A percentile compares a stretch with the other conserved stretches of the same genome.
Conservation (phyloP, 176 grass and related monocot species). For the Thinopyrum elongatum region DNA sequence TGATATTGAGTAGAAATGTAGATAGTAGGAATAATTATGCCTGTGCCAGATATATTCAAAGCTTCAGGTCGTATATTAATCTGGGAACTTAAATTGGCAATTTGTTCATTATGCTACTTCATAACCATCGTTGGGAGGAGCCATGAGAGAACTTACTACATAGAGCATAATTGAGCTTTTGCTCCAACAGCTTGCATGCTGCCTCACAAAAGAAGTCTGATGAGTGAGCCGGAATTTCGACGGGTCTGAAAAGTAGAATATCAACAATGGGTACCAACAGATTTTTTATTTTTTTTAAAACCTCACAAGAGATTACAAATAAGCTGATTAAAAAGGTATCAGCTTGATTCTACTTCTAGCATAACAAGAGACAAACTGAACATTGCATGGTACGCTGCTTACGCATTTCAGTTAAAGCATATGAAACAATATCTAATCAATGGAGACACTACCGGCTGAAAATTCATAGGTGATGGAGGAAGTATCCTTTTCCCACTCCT, state of each 20-base stretch:
- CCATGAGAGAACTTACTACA: slow-evolving; percentile 49
- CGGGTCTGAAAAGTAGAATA: slow-evolving; percentile 48
- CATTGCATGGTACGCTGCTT: neutral
- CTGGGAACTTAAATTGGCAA: neutral
- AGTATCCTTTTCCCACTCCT: slow-evolving; percentile 88
- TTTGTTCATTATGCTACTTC: neutral
- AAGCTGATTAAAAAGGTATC: slow-evolving; percentile 1
- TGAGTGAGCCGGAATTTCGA: slow-evolving; percentile 74
- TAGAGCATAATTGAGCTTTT: slow-evolving; percentile 53
- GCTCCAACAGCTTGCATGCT: slow-evolving; percentile 63
- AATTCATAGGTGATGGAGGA: slow-evolving; percentile 57
- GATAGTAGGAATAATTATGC: neutral
- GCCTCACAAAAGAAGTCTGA: slow-evolving; percentile 71
- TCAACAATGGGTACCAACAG: neutral
- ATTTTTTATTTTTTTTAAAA: no score
- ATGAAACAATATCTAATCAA: neutral
- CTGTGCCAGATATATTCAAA: neutral
- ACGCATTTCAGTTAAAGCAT: slow-evolving; percentile 4
- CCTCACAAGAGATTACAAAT: slow-evolving; percentile 5
- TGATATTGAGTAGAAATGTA: neutral
- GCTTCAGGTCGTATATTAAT: neutral
- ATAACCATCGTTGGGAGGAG: neutral
- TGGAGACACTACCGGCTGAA: slow-evolving; percentile 42
- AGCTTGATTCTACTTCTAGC: neutral
- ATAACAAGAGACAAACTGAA: neutral